Evolutionary conservation across 768 basidiomycete species (phyloP).

Genomic region (Naganishia randhawae): DNA sequence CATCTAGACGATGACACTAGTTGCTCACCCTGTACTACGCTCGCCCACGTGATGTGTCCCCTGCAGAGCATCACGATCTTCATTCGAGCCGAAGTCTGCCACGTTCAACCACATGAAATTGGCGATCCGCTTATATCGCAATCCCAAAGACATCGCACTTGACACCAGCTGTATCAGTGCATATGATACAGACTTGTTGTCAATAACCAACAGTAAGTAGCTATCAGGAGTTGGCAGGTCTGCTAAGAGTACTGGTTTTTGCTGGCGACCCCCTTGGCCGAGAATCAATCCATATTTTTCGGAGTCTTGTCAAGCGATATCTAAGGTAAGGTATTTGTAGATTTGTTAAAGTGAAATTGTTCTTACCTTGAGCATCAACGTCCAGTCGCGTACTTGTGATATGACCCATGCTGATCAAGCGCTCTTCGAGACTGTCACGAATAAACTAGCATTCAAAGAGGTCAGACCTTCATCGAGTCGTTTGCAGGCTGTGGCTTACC

Average conservation of each 20-base stretch:
- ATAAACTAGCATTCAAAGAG: neutral
- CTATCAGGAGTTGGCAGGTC: slow-evolving; percentile 13
- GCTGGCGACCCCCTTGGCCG: neutral
- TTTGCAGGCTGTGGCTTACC: neutral
- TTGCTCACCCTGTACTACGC: slow-evolving; percentile 2
- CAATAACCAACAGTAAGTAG: slow-evolving; percentile 2
- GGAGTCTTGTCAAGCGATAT: neutral
- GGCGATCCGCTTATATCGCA: neutral
- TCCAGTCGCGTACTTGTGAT: slow-evolving; percentile 3
- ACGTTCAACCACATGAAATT: slow-evolving; percentile 15
- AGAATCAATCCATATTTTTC: slow-evolving; percentile 12
- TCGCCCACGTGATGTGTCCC: neutral
- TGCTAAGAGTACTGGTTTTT: slow-evolving; percentile 10
- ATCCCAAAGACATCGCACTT: neutral
- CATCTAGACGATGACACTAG: neutral
- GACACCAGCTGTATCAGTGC: slow-evolving; percentile 14
- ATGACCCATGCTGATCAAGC: slow-evolving; percentile 14
- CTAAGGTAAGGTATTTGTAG: neutral
- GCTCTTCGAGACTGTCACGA: slow-evolving; percentile 17
- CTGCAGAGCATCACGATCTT: neutral
- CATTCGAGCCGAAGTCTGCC: neutral
- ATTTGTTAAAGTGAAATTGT: neutral
- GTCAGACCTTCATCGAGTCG: neutral
- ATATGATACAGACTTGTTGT: slow-evolving; percentile 7
- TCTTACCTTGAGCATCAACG: slow-evolving; percentile 10